These are phyloP conservation scores for Clonostachys chloroleuca DNA, from an alignment of 2,329 filamentous ascomycete genomes.

Conservation along the genomic window DNA sequence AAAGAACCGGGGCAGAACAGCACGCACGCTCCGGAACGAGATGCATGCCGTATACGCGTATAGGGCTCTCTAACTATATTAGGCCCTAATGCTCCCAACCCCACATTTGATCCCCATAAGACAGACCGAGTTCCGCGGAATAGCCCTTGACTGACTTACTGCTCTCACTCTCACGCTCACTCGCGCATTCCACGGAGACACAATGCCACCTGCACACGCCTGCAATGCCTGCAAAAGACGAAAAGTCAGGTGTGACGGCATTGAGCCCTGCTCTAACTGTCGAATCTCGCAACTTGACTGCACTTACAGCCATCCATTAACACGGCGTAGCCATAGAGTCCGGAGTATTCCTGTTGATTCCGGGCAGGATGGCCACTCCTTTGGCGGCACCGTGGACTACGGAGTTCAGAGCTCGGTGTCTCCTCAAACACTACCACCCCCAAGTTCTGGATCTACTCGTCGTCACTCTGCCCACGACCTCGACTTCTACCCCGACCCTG, in stretches of 20 bases:
- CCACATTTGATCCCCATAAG: no score
- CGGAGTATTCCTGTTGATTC: not conserved
- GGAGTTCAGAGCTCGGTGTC: not conserved
- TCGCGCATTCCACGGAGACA: no score
- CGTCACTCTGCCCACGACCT: not conserved
- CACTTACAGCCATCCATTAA: not conserved
- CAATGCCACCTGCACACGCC: no score
- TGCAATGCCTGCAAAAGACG: constrained; percentile 6
- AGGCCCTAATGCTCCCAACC: no score
- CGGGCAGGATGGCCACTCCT: not conserved
- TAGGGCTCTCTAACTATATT: no score
- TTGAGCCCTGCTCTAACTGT: constrained; percentile 5
- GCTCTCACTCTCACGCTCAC: no score
- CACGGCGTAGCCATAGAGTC: not conserved
- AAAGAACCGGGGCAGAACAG: no score
- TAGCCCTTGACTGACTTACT: no score
- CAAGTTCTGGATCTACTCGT: not conserved
- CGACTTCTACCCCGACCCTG: not conserved
- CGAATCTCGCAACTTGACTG: constrained; percentile 1
- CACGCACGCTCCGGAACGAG: no score
- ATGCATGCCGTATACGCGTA: no score
- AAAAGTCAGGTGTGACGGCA: constrained; percentile 7
- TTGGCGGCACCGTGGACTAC: not conserved
- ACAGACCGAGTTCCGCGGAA: no score
- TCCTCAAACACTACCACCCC: not conserved